phyloP scores from a whole-genome alignment of 257 asterid species.

The Solanum pimpinellifolium region DNA sequence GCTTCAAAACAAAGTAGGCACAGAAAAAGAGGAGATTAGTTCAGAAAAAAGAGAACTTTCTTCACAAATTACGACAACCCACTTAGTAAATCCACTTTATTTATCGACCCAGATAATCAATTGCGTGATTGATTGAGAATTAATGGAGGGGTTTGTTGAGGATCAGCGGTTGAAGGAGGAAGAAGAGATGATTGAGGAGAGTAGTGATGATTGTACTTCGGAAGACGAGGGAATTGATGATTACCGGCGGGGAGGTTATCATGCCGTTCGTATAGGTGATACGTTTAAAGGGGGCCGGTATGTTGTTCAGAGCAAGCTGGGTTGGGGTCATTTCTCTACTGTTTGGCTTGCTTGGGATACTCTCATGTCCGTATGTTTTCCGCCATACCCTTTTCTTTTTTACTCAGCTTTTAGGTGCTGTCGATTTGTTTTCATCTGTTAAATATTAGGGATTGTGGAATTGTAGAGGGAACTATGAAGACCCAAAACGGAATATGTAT shows the following conservation, averaged over 20 bases:
- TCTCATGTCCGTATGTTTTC: constrained; percentile 28
- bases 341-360: constrained; percentile 96
- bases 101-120: not conserved
- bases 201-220: constrained; percentile 48
- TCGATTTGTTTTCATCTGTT: not conserved
- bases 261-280: constrained; percentile 77
- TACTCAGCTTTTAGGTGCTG: not conserved
- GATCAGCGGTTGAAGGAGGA: not conserved
- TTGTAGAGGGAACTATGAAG: not conserved
- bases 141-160: not conserved
- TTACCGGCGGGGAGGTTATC: constrained; percentile 88
- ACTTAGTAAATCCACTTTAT: not conserved
- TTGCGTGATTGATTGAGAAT: not conserved
- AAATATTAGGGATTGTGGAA: not conserved
- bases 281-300: constrained; percentile 65
- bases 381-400: not conserved
- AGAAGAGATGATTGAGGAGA: constrained; percentile 16
- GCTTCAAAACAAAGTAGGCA: not conserved
- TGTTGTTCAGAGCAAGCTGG: constrained; percentile 84
- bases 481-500: not conserved
- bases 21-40: not conserved
- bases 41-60: not conserved
- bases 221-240: constrained; percentile 96
- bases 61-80: not conserved
- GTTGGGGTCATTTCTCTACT: constrained; percentile 98